Percentiles rank a stretch among this genome's conserved stretches.
Evolutionary conservation across 257 asterid genomes (phyloP).

Genomic region (Petrea volubilis): DNA sequence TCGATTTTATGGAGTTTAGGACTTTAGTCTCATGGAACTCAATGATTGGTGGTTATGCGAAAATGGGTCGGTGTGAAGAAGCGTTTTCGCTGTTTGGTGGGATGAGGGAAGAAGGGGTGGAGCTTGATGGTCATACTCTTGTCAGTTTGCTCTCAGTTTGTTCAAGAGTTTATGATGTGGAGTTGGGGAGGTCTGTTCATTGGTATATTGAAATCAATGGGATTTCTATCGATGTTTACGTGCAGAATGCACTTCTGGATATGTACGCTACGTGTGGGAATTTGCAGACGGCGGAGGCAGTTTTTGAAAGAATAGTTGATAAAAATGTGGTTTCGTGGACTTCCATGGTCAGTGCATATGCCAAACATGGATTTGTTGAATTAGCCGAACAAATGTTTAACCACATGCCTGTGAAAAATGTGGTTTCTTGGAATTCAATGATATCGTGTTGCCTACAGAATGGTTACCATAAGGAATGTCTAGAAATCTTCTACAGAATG

Average conservation of each 20-base stretch:
- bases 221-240: constrained; percentile 41
- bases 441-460: constrained; percentile 57
- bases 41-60: constrained; percentile 64
- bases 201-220: constrained; percentile 53
- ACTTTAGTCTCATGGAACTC: constrained; percentile 76
- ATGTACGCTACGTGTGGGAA: constrained; percentile 86
- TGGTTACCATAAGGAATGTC: constrained; percentile 35
- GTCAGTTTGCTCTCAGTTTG: constrained; percentile 63
- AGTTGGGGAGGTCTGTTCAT: constrained; percentile 71
- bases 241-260: constrained; percentile 72
- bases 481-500: constrained; percentile 43
- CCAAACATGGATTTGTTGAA: constrained; percentile 45
- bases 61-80: constrained; percentile 42
- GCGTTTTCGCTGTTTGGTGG: constrained; percentile 46
- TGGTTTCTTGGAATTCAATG: constrained; percentile 67
- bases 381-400: constrained; percentile 42
- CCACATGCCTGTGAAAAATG: constrained; percentile 54
- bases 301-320: constrained; percentile 47
- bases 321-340: constrained; percentile 71
- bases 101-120: constrained; percentile 56
- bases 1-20: constrained; percentile 42
- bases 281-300: constrained; percentile 54
- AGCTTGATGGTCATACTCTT: constrained; percentile 68
- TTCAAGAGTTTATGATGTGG: constrained; percentile 51
- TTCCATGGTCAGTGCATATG: constrained; percentile 60